A percentile compares a stretch with the other conserved stretches of the same genome.
These are phyloP conservation scores for Thermothelomyces thermophilus DNA, from an alignment of 2,329 filamentous ascomycete species.

Conservation along the genomic window DNA sequence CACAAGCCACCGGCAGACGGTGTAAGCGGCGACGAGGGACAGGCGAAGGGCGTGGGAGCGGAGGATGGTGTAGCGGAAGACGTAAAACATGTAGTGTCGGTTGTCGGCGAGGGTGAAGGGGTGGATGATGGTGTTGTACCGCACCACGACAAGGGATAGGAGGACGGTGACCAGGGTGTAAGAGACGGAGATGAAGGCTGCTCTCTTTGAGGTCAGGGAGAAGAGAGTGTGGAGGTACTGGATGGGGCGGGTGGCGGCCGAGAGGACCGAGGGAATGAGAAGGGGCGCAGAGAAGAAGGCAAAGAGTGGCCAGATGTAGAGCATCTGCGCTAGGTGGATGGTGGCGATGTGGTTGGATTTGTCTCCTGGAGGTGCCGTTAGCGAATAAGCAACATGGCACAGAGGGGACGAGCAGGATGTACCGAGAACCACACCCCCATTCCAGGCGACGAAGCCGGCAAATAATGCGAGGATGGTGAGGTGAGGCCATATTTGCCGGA, in stretches of 20 bases:
- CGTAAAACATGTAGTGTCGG: constrained; percentile 93
- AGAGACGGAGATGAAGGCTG: constrained; percentile 28
- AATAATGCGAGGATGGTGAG: constrained; percentile 62
- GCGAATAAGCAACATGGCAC: background rate
- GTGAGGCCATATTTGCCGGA: constrained; percentile 50
- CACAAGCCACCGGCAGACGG: constrained; percentile 60
- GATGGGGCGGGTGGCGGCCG: constrained; percentile 26
- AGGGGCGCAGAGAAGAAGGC: constrained; percentile 84
- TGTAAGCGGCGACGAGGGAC: constrained; percentile 62
- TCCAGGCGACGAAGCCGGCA: constrained; percentile 71
- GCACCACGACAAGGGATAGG: constrained; percentile 47
- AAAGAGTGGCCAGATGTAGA: constrained; percentile 90
- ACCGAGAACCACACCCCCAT: constrained; percentile 87
- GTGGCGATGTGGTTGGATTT: constrained; percentile 91
- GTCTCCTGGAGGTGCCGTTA: constrained; percentile 55
- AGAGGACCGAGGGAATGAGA: constrained; percentile 47
- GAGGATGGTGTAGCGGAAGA: constrained; percentile 78
- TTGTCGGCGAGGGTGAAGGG: constrained; percentile 96
- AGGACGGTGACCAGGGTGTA: constrained; percentile 33
- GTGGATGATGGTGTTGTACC: constrained; percentile 87
- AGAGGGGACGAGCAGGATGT: constrained; percentile 24
- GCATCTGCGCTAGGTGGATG: constrained; percentile 82
- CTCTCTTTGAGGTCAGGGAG: background rate
- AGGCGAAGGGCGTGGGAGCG: constrained; percentile 59
- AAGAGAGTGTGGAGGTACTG: background rate